Base-by-base conservation (phyloP, 2,329 filamentous ascomycete species). In the Fusarium dimerum region DNA sequence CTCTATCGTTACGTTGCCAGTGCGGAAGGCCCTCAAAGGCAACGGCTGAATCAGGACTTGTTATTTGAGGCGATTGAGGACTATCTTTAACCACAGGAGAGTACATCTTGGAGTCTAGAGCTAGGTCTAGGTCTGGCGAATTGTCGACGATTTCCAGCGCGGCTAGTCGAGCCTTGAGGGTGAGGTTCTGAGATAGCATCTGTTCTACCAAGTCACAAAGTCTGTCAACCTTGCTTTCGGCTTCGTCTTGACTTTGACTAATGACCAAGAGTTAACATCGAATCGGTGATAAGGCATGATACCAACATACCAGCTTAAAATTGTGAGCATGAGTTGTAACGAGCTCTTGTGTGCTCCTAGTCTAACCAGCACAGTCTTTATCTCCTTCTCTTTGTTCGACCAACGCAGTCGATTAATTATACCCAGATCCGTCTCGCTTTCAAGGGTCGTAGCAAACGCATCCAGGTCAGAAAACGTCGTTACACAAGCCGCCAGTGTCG, bases 331-430 rank as follows among this genome's bases (percentile, higher is more conserved):
- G 2, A 56, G 15, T 3, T 43, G 47, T 13, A 56, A 39, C 5
- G 54, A 54, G 8, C 10, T 32, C 36, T 56, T 56, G 29, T 56
- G 54, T n/a, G 54, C 44, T 29, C 54, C 50, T 5, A 56, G 50
- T n/a, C 50, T 32, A 2, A 39, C 34, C 12, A 54, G 46, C 2
- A 56, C 16, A 5, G 34, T 43, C 17, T 45, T 45, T 18, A 56
- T 56, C 6, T 54, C 51, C 12, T 40, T 45, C 4, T 50, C 54
- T 20, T 50, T 54, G 13, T 40, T 53, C 12, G 17, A 29, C 50
- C 51, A 50, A 12, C 36, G 46, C 11, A 53, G 2, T 1, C 45
- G n/a, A 32, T 52, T 49, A 12, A 54, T 18, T 10, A 46, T 16
- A 5, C 26, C 10, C 48, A 42, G 38, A 6, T 55, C 13, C 12